These are phyloP conservation scores for Daedalea quercina DNA, from an alignment of 768 basidiomycete species.

Conservation along the genomic window DNA sequence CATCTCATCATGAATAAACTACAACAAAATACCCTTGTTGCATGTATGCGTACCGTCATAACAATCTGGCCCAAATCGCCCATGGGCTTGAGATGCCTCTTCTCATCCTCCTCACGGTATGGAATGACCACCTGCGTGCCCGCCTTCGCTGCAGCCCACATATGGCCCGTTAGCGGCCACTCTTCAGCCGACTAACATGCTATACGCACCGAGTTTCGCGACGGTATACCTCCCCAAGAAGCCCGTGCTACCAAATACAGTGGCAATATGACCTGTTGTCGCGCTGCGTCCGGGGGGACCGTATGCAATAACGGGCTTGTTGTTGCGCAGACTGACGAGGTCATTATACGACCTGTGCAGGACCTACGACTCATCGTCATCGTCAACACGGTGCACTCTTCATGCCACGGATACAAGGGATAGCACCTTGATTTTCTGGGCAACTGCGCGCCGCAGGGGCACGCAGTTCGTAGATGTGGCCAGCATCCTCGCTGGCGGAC, in stretches of 20 bases:
- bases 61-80: conserved; percentile 97
- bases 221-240: conserved; percentile 94
- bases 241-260: conserved; percentile 95
- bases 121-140: conserved; percentile 94
- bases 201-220: conserved; percentile 75
- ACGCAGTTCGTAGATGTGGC: conserved; percentile 17
- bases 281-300: conserved; percentile 84
- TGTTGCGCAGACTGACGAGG: conserved; percentile 49
- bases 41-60: conserved; percentile 60
- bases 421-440: too few species aligned
- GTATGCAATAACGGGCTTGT: conserved; percentile 63
- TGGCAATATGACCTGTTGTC: conserved; percentile 85
- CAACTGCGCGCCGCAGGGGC: conserved; percentile 46
- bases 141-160: conserved; percentile 54
- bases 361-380: not conserved
- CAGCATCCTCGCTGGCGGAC: conserved; percentile 20
- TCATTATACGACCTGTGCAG: conserved; percentile 70
- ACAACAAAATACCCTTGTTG: not conserved
- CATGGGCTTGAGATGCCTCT: conserved; percentile 83
- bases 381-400: conserved; percentile 30
- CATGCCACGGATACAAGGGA: too few species aligned
- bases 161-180: not conserved
- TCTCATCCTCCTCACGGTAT: conserved; percentile 92
- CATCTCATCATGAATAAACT: not conserved
- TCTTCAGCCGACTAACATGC: conserved; percentile 6